Conservation (phyloP, 192 early-diverging fungal species). For the Podila minutissima region DNA sequence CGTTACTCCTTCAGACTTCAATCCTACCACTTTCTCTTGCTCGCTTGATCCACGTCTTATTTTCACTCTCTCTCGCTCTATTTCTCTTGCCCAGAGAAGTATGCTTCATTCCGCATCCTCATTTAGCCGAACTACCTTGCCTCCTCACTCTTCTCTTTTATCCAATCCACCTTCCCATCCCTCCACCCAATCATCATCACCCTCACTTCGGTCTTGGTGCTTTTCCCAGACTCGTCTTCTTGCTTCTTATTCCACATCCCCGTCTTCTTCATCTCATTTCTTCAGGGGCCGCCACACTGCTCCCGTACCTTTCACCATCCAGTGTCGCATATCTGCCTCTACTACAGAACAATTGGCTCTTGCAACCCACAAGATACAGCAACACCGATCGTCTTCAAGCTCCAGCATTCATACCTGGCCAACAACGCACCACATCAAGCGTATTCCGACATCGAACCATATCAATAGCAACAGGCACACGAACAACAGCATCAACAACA, state of each 20-base stretch:
- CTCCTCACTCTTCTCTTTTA: not conserved
- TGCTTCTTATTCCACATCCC: no score
- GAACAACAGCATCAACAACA: not conserved
- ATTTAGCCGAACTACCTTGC: conserved; percentile 21
- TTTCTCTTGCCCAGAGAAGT: conserved; percentile 1
- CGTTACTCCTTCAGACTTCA: no score
- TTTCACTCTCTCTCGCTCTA: no score
- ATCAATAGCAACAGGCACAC: not conserved
- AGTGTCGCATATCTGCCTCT: no score
- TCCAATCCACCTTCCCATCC: no score
- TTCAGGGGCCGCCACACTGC: no score
- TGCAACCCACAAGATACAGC: no score
- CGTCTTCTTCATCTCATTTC: no score
- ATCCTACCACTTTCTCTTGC: no score
- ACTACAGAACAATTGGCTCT: no score
- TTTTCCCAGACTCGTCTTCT: not conserved
- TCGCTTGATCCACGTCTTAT: no score
- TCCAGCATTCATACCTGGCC: not conserved
- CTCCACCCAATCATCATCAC: not conserved
- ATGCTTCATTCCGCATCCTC: conserved; percentile 41
- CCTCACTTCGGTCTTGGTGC: not conserved
- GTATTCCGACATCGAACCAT: not conserved
- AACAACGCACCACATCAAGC: not conserved
- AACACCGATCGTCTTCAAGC: not conserved
- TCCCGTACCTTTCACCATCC: no score